Percentiles rank a stretch among this genome's conserved stretches.
Conservation (phyloP, 352 stramenopile genomes). For the Pythium plurisporium region DNA sequence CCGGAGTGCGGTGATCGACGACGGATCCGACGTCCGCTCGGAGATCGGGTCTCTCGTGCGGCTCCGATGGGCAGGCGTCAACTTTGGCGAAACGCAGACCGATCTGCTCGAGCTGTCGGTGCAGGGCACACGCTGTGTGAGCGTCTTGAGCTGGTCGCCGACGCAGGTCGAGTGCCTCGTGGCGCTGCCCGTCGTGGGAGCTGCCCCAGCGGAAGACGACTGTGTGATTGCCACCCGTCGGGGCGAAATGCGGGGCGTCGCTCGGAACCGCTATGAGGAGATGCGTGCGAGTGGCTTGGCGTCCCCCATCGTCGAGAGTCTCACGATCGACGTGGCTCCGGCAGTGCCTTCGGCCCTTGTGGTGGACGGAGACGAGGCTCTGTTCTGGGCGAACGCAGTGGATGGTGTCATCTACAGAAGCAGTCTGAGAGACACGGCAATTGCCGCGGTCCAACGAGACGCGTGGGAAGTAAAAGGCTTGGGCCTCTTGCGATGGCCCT, state of each 20-base stretch:
- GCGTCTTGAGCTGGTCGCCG: constrained; percentile 35
- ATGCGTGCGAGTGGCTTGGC: constrained; percentile 40
- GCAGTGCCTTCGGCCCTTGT: constrained; percentile 46
- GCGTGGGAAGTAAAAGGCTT: constrained; percentile 57
- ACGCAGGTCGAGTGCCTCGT: constrained; percentile 57
- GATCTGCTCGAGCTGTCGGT: constrained; percentile 39
- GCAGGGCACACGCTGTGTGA: constrained; percentile 37
- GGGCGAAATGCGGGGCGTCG: constrained; percentile 43
- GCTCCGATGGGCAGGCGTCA: constrained; percentile 48
- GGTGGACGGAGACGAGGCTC: constrained; percentile 32
- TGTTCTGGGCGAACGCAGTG: constrained; percentile 72
- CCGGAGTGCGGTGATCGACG: constrained; percentile 16
- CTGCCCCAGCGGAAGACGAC: constrained; percentile 23
- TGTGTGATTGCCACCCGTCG: constrained; percentile 47
- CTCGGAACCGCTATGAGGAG: constrained; percentile 39
- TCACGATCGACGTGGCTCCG: constrained; percentile 33
- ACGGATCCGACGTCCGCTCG: constrained; percentile 11
- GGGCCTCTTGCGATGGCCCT: constrained; percentile 16
- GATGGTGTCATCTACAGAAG: constrained; percentile 64
- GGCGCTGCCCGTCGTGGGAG: constrained; percentile 24
- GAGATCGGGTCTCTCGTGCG: constrained; percentile 36
- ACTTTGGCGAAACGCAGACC: constrained; percentile 32
- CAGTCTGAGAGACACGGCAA: constrained; percentile 35
- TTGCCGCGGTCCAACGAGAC: constrained; percentile 36
- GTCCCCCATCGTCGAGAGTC: constrained; percentile 44